Base-by-base conservation (phyloP, 306 rosid species). In the Abrus precatorius region DNA sequence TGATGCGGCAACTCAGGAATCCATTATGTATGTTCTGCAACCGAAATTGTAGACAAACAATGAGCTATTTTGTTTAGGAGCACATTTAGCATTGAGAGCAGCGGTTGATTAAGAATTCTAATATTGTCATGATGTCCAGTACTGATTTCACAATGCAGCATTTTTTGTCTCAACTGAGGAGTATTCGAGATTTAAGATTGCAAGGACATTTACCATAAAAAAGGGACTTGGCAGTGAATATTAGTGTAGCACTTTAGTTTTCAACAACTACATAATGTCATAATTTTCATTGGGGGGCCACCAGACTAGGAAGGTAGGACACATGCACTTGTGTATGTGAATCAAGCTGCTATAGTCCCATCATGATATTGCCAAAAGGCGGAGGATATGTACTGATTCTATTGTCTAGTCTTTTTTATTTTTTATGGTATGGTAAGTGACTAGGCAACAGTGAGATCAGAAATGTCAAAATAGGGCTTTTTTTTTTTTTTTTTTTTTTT, bases 371-470 rank as follows among this genome's bases (percentile, higher is more conserved):
- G 44, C 28, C 61, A 73, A 34, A 78, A 54, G 71, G 69, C 62
- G 33, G 69, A 68, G 41, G 81, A 84, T 65, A 83, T 71, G 76
- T 72, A 62, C 61, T 29, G 83, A 76, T 80, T 82, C 55, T 4
- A 7, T 12, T 62, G 73, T 79, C 74, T 74, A 55, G 44, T 76
- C 30, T 68, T 79, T 49, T 40, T 36, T 13, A 3, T 44, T 14
- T 33, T 70, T 60, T 2, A 38, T 8, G 52, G 66, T 36, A 36
- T 76, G 72, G 34, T 4, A 3, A 38, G 49, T 20, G 40, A 71
- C 40, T 29, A 32, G 79, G 13, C 38, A 64, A 66, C 14, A 68
- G 29, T 30, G 56, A 57, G 69, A 60, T 72, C 40, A 67, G 47
- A 75, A 74, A 74, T 38, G 69, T 60, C 57, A 54, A 78, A 64